Evolutionary conservation across 495 filamentous ascomycete genomes (phyloP), one percentile per base, ranked within the genome.

Genomic region (Cercophora scortea): DNA sequence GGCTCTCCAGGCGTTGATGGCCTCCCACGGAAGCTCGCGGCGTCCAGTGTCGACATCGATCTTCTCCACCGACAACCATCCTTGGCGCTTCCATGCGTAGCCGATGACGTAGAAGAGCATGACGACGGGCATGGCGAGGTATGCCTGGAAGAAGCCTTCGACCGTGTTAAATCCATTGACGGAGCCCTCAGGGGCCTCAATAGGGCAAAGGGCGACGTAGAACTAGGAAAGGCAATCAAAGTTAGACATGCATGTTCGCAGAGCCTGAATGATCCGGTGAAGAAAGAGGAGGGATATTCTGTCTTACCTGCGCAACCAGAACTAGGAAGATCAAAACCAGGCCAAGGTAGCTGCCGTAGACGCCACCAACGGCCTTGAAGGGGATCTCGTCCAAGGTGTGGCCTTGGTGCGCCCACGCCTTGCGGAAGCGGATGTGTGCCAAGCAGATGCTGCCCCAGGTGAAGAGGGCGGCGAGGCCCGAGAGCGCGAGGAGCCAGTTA

Each of bases 81-180:
- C 77, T 35, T 67, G 64, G 51, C 79, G 73, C 71, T 85, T 86
- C 83, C 82, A 86, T 38, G 71, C 15, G 58, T 71, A 84, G 25
- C 80, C 82, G 47, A 61, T 57, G 53, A 95, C 59, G 64, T 89
- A 97, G 64, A 81, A 92, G 25, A 77, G 44, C 5, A 96, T 60
- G 50, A 96, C 87, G 53, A 97, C 80, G 2, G 93, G 93, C 0
- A 83, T 79, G 16, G 89, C 89, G 8, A 96, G 77, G 65, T 93
- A 98, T 34, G 74, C 77, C 25, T 74, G 65, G 74, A 97, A 96
- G 75, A 93, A 96, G 57, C 61, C 65, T 1, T 61, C 69, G 53
- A 59, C 82, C 81, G 32, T 78, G 85, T 66, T 66, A 55, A 56
- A 57, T 19, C 66, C 66, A 15, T 57, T 25, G 25, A 5, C 5